Evolutionary conservation across 768 basidiomycete species (phyloP).

Genomic region (Suillus tomentosus): DNA sequence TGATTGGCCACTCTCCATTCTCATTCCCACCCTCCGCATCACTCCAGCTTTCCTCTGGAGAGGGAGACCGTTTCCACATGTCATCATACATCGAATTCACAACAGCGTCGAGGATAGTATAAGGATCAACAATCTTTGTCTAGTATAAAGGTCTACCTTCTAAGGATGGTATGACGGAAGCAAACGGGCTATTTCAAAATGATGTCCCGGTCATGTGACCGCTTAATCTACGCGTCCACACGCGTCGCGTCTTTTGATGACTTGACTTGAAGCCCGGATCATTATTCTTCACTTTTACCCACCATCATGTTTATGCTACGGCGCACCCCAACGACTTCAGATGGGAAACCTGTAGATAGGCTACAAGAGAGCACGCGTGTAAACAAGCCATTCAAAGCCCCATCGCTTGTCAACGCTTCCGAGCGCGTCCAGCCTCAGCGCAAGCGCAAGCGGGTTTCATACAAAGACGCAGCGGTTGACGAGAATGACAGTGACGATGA

Average conservation of each 20-base stretch:
- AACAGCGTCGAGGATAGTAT: background rate
- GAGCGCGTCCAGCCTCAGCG: conserved; percentile 66
- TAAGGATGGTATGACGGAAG: background rate
- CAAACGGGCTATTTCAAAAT: background rate
- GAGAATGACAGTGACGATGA: conserved; percentile 62
- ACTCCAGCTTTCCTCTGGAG: conserved; percentile 35
- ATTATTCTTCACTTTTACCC: background rate
- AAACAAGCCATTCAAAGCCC: conserved; percentile 82
- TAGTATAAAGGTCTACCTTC: background rate
- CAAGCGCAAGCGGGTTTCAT: conserved; percentile 87
- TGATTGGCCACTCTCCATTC: conserved; percentile 32
- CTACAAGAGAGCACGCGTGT: conserved; percentile 72
- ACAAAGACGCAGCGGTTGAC: conserved; percentile 68
- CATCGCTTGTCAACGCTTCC: conserved; percentile 45
- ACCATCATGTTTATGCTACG: conserved; percentile 57
- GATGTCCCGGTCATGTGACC: conserved; percentile 27
- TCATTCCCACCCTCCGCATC: conserved; percentile 34
- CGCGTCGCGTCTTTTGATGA: background rate
- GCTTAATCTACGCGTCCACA: conserved; percentile 14
- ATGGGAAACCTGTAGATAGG: conserved; percentile 68
- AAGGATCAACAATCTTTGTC: background rate
- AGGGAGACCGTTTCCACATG: conserved; percentile 32
- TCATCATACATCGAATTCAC: conserved; percentile 1
- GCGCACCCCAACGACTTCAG: conserved; percentile 66
- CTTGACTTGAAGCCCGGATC: background rate